Conservation (phyloP, 202 grass and related monocot species). For the Dendrocalamus latiflorus region DNA sequence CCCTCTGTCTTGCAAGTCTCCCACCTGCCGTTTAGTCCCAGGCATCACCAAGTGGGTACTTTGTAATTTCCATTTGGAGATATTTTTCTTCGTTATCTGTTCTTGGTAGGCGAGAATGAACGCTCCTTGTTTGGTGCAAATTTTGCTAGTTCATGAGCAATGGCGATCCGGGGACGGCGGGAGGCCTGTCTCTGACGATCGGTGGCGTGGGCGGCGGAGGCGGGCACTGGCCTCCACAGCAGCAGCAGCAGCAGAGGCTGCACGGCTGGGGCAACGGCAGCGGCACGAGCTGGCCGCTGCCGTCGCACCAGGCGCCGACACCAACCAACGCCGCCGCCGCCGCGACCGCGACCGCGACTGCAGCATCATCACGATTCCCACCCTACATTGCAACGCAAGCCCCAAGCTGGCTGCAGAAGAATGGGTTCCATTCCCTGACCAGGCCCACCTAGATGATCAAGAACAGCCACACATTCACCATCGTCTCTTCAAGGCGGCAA, state of each 20-base stretch:
- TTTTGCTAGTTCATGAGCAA: slow-evolving; percentile 34
- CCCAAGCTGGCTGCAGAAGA: slow-evolving; percentile 72
- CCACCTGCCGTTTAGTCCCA: slow-evolving; percentile 29
- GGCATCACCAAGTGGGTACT: slow-evolving; percentile 57
- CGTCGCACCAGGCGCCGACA: slow-evolving; percentile 19
- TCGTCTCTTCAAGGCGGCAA: background rate
- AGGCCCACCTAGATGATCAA: slow-evolving; percentile 31
- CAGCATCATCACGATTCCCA: slow-evolving; percentile 99
- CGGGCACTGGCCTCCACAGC: slow-evolving; percentile 31
- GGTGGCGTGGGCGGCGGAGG: slow-evolving; percentile 17
- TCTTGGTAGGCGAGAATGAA: slow-evolving; percentile 1
- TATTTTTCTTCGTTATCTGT: background rate
- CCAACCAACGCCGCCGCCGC: slow-evolving; percentile 21
- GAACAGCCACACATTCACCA: background rate
- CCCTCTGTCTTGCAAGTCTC: slow-evolving; percentile 26
- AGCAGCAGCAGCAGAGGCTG: slow-evolving; percentile 37
- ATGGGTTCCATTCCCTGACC: slow-evolving; percentile 64
- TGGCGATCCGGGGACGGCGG: slow-evolving; percentile 27
- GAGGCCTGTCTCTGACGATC: slow-evolving; percentile 50
- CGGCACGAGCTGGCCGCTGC: slow-evolving; percentile 34
- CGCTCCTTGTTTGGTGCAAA: background rate
- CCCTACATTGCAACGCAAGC: slow-evolving; percentile 55
- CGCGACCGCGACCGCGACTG: slow-evolving; percentile 38
- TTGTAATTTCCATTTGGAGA: background rate
- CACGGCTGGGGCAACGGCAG: slow-evolving; percentile 28